Evolutionary conservation across 106 monocot genomes (phyloP).

Genomic region (Vanilla planifolia): DNA sequence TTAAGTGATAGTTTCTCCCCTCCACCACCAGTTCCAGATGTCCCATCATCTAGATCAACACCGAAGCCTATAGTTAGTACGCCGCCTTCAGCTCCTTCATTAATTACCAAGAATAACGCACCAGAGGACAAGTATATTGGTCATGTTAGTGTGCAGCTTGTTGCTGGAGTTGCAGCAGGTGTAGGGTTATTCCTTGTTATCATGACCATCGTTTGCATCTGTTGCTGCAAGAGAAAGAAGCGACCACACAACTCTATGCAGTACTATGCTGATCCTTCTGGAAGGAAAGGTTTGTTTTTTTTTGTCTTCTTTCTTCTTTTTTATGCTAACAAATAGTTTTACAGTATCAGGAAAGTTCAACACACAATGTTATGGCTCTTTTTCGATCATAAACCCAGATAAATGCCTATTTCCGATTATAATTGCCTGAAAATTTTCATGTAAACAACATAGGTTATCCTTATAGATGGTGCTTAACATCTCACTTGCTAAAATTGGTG

Average conservation of each 20-base stretch:
- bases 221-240: slow-evolving; percentile 36
- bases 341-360: no score
- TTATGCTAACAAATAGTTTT: no score
- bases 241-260: slow-evolving; percentile 27
- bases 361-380: no score
- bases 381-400: no score
- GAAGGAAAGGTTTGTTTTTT: slow-evolving; percentile 28
- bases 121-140: not conserved
- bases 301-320: no score
- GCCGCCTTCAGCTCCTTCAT: slow-evolving; percentile 1
- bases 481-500: no score
- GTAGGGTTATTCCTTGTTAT: slow-evolving; percentile 33
- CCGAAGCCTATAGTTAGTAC: not conserved
- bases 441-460: no score
- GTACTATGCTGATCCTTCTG: slow-evolving; percentile 44
- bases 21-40: slow-evolving; percentile 11
- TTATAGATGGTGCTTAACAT: no score
- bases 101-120: not conserved
- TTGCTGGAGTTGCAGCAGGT: slow-evolving; percentile 34
- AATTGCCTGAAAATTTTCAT: no score
- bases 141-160: slow-evolving; percentile 14
- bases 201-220: slow-evolving; percentile 26
- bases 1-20: slow-evolving; percentile 7
- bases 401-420: no score
- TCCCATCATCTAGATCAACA: not conserved